Percentiles rank a stretch among this genome's conserved stretches.
Conservation (phyloP, 169 alveolate genomes). For the Plasmodium inui region DNA sequence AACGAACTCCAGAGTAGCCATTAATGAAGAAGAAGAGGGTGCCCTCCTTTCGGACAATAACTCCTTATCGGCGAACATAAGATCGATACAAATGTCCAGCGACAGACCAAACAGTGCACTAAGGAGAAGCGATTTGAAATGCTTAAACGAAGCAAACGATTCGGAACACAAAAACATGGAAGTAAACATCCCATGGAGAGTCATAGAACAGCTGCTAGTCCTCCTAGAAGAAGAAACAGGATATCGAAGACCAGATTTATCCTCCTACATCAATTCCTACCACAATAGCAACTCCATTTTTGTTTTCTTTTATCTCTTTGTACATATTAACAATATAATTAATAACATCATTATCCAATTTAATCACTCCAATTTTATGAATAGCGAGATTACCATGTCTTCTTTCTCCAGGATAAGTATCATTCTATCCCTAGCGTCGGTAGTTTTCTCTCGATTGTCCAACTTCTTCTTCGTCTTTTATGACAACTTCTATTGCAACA, state of each 20-base stretch:
- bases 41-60: conserved; percentile 10
- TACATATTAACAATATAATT: conserved; percentile 57
- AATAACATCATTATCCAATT: conserved; percentile 61
- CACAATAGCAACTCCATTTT: conserved; percentile 38
- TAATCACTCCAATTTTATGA: conserved; percentile 49
- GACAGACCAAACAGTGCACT: conserved; percentile 37
- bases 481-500: conserved; percentile 47
- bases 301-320: conserved; percentile 63
- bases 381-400: conserved; percentile 49
- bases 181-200: conserved; percentile 70
- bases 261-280: conserved; percentile 56
- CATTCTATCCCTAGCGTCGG: conserved; percentile 55
- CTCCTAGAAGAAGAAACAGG: conserved; percentile 74
- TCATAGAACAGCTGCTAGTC: conserved; percentile 52
- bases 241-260: conserved; percentile 59
- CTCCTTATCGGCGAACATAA: conserved; percentile 13
- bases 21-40: conserved; percentile 17
- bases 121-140: conserved; percentile 46
- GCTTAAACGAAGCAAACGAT: conserved; percentile 35
- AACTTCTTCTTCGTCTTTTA: conserved; percentile 57
- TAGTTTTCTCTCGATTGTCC: conserved; percentile 33
- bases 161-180: conserved; percentile 60
- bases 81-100: conserved; percentile 71
- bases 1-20: conserved; percentile 13
- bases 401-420: conserved; percentile 63